These are phyloP conservation scores for Zygosaccharomyces bailii DNA, from an alignment of 805 yeast genomes.

Conservation along the genomic window DNA sequence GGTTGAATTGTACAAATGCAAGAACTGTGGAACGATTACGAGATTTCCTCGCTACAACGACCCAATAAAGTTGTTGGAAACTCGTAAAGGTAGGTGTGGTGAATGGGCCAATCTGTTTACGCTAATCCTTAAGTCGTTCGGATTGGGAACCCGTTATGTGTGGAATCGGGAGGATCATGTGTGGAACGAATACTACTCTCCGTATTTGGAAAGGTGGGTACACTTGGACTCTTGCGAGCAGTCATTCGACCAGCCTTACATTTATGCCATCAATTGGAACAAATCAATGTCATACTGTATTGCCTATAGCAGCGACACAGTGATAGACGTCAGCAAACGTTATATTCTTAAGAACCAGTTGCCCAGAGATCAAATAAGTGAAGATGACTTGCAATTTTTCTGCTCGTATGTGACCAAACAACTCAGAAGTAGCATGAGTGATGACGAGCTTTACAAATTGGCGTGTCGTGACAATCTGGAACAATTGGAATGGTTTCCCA, in stretches of 20 bases:
- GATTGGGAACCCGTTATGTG: conserved; percentile 61
- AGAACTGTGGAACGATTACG: conserved; percentile 42
- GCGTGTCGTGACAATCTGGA: conserved; percentile 36
- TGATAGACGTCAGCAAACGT: conserved; percentile 64
- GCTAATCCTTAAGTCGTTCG: conserved; percentile 63
- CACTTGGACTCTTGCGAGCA: conserved; percentile 89
- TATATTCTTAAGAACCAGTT: conserved; percentile 51
- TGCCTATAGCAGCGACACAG: conserved; percentile 61
- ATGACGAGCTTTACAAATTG: conserved; percentile 38
- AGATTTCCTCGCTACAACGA: conserved; percentile 78
- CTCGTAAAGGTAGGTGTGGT: conserved; percentile 82
- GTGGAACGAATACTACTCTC: conserved; percentile 88
- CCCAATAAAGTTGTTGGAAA: conserved; percentile 56
- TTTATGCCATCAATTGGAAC: conserved; percentile 86
- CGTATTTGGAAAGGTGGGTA: conserved; percentile 62
- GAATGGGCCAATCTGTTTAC: conserved; percentile 91
- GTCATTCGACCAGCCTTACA: conserved; percentile 73
- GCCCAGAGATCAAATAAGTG: conserved; percentile 47
- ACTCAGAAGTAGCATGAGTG: conserved; percentile 32
- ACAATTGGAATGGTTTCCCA: conserved; percentile 28
- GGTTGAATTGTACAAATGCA: conserved; percentile 66
- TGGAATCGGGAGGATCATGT: conserved; percentile 95
- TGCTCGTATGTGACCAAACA: conserved; percentile 39
- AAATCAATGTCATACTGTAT: conserved; percentile 87
- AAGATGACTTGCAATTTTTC: conserved; percentile 37